Percentiles rank a stretch among this genome's conserved stretches.
Evolutionary conservation across 2,329 filamentous ascomycete genomes (phyloP).

Genomic region (Ophidiomyces ophidiicola): DNA sequence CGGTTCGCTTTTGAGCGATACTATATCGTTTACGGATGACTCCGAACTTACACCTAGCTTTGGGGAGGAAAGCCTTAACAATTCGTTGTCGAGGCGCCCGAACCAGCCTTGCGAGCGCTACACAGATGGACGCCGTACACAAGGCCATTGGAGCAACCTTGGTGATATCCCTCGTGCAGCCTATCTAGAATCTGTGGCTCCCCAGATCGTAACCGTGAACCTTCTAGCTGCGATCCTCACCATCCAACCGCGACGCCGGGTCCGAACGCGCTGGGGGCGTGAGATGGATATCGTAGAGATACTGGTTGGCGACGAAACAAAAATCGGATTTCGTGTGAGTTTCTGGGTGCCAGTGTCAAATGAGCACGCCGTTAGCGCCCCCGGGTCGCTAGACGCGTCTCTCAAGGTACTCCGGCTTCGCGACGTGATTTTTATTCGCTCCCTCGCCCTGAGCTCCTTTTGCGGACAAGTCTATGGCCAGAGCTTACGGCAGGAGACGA

Average conservation of each 20-base stretch:
- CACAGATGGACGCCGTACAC: conserved; percentile 21
- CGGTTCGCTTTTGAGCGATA: conserved; percentile 7
- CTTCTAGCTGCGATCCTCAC: conserved; percentile 70
- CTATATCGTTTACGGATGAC: conserved; percentile 11
- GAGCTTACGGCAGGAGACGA: conserved; percentile 59
- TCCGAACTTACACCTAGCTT: conserved; percentile 9
- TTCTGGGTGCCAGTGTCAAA: conserved; percentile 57
- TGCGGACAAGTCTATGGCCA: conserved; percentile 70
- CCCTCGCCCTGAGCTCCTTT: conserved; percentile 67
- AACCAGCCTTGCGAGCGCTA: conserved; percentile 12
- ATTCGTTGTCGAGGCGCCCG: conserved; percentile 14
- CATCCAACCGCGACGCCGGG: conserved; percentile 52
- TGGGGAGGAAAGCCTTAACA: conserved; percentile 9
- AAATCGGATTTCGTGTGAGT: conserved; percentile 64
- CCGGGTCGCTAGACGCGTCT: conserved; percentile 29
- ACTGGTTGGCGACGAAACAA: conserved; percentile 74
- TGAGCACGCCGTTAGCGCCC: conserved; percentile 13
- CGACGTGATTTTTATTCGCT: conserved; percentile 68
- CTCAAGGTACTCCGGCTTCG: conserved; percentile 47
- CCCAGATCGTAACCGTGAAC: conserved; percentile 72
- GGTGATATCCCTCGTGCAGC: conserved; percentile 55
- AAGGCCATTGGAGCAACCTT: conserved; percentile 49
- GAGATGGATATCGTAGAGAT: conserved; percentile 59
- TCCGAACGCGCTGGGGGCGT: conserved; percentile 48
- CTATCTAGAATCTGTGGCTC: conserved; percentile 55